These are phyloP conservation scores for Exserohilum turcica DNA, from an alignment of 2,329 filamentous ascomycete genomes.

Conservation along the genomic window DNA sequence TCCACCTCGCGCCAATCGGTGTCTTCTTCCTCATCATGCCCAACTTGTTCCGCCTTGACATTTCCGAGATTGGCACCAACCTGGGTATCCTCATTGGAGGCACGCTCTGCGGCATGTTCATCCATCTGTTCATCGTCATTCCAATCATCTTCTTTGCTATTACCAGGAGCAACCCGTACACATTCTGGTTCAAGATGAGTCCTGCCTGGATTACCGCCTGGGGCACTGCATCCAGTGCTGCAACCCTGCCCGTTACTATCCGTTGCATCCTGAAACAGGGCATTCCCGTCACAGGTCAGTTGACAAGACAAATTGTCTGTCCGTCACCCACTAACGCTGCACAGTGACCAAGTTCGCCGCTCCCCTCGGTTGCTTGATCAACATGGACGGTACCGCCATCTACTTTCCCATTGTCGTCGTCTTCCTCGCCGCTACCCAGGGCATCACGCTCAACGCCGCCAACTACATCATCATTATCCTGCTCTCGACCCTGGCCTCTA, in stretches of 20 bases:
- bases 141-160: constrained; percentile 44
- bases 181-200: constrained; percentile 55
- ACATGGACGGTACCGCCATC: constrained; percentile 54
- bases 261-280: constrained; percentile 49
- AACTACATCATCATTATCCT: constrained; percentile 58
- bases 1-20: constrained; percentile 57
- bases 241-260: constrained; percentile 59
- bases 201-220: constrained; percentile 61
- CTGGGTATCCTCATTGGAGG: constrained; percentile 58
- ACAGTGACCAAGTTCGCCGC: constrained; percentile 53
- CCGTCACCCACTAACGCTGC: background rate
- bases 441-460: constrained; percentile 49
- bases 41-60: constrained; percentile 58
- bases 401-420: constrained; percentile 61
- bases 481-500: constrained; percentile 58
- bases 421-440: constrained; percentile 59
- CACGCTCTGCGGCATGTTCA: constrained; percentile 53
- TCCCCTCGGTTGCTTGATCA: constrained; percentile 55
- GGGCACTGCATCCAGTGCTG: constrained; percentile 60
- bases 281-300: constrained; percentile 47
- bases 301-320: too few species aligned
- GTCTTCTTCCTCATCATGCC: constrained; percentile 61
- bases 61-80: constrained; percentile 56
- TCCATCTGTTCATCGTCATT: constrained; percentile 56
- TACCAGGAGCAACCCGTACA: constrained; percentile 55